A percentile compares a stretch with the other conserved stretches of the same genome.
Conservation (phyloP, 345 rosid genomes). For the Capsella bursapastoris region DNA sequence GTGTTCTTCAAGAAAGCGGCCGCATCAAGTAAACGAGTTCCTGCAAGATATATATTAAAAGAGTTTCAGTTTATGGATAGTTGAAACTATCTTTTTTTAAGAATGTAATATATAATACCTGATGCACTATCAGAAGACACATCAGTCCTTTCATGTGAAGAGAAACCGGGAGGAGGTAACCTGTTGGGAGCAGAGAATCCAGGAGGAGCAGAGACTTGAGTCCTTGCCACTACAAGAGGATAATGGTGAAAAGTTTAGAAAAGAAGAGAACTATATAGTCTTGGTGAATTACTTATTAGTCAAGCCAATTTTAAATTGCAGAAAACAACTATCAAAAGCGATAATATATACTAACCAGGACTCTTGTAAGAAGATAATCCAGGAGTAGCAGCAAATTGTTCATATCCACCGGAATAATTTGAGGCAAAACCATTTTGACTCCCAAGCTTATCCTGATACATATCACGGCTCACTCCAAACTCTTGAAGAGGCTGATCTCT, state of each 20-base stretch:
- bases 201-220: conserved; percentile 84
- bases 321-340: background rate
- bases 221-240: conserved; percentile 47
- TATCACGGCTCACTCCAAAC: conserved; percentile 47
- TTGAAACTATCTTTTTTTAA: background rate
- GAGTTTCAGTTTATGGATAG: conserved; percentile 12
- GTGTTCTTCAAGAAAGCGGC: conserved; percentile 59
- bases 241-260: background rate
- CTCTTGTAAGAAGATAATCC: conserved; percentile 55
- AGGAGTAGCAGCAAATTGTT: conserved; percentile 45
- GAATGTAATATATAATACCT: conserved; percentile 50
- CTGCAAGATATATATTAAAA: conserved; percentile 42
- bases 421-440: conserved; percentile 56
- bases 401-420: conserved; percentile 56
- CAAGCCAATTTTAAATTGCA: conserved; percentile 1
- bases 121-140: conserved; percentile 52
- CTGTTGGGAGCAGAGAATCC: conserved; percentile 82
- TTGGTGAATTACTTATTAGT: background rate
- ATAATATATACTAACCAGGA: conserved; percentile 56
- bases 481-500: conserved; percentile 51
- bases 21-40: conserved; percentile 57
- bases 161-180: conserved; percentile 94
- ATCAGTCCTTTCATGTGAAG: conserved; percentile 65
- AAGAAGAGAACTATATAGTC: background rate
- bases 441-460: conserved; percentile 50